Evolutionary conservation across 23 red algal species (phyloP).

Genomic region (Gracilaria caudata): DNA sequence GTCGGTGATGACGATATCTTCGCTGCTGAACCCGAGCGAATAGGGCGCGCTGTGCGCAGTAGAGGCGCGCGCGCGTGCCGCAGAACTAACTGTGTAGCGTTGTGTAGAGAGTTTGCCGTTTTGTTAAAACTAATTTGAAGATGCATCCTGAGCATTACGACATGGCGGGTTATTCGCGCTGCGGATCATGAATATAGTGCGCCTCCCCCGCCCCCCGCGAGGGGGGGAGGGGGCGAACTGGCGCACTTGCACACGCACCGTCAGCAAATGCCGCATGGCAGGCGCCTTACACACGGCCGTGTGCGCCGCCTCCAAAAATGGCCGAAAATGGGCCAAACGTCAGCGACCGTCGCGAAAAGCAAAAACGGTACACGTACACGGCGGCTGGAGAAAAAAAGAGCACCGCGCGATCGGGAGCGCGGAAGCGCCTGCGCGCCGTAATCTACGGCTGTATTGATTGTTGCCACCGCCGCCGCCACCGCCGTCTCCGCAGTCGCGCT

Average conservation of each 20-base stretch:
- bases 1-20: constrained; percentile 35
- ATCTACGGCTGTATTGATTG: constrained; percentile 14
- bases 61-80: no score
- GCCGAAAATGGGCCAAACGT: background rate
- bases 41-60: background rate
- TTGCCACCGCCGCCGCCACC: background rate
- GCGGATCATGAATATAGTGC: constrained; percentile 8
- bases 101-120: constrained; percentile 6
- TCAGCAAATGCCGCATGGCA: background rate
- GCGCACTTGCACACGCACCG: constrained; percentile 8
- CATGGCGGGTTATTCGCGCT: background rate
- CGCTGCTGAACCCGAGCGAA: constrained; percentile 23
- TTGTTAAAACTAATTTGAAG: constrained; percentile 20
- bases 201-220: background rate
- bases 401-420: no score
- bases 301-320: background rate
- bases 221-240: background rate
- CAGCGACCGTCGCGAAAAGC: background rate
- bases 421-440: background rate
- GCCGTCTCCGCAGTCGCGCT: background rate
- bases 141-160: background rate
- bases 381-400: background rate
- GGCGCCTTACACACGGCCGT: background rate
- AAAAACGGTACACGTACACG: background rate
- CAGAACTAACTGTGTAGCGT: constrained; percentile 6